Evolutionary conservation across 2,329 filamentous ascomycete genomes (phyloP).

Genomic region (Keithomyces neogunnii): DNA sequence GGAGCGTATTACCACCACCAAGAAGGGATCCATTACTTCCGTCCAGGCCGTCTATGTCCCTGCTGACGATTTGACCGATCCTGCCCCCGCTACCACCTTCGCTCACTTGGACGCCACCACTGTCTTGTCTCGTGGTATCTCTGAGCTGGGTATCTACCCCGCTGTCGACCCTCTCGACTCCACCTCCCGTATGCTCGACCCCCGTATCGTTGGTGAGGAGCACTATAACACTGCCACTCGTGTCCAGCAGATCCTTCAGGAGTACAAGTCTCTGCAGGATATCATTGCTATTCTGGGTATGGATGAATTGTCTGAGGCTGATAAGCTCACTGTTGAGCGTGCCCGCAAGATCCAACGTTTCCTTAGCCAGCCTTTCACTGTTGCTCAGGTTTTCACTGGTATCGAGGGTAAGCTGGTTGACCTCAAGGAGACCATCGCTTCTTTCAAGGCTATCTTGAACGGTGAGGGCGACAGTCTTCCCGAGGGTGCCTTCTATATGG

Average conservation of each 20-base stretch:
- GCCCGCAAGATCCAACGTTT: slow-evolving; percentile 99
- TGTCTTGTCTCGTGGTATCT: slow-evolving; percentile 99
- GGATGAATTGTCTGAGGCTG: slow-evolving; percentile 98
- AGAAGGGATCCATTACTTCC: slow-evolving; percentile 98
- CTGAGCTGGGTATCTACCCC: slow-evolving; percentile 99
- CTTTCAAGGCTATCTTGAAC: slow-evolving; percentile 93
- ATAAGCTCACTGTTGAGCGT: slow-evolving; percentile 99
- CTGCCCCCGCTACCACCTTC: slow-evolving; percentile 98
- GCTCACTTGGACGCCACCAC: slow-evolving; percentile 99
- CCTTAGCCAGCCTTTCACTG: slow-evolving; percentile 98
- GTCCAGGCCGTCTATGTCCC: slow-evolving; percentile 99
- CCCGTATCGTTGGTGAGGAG: slow-evolving; percentile 95
- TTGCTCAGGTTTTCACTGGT: slow-evolving; percentile 71
- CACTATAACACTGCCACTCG: slow-evolving; percentile 93
- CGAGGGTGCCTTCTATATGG: slow-evolving; percentile 95
- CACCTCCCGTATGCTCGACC: slow-evolving; percentile 98
- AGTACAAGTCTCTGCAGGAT: slow-evolving; percentile 99
- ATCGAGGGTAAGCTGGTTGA: slow-evolving; percentile 97
- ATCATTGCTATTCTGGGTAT: slow-evolving; percentile 99
- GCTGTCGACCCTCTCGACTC: slow-evolving; percentile 99
- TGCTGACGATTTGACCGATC: slow-evolving; percentile 99
- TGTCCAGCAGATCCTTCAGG: slow-evolving; percentile 98
- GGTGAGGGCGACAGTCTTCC: slow-evolving; percentile 95
- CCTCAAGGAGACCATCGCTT: slow-evolving; percentile 95
- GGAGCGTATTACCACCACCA: slow-evolving; percentile 99